phyloP scores from a whole-genome alignment of 202 grass and related monocot genomes.

The Setaria viridis region DNA sequence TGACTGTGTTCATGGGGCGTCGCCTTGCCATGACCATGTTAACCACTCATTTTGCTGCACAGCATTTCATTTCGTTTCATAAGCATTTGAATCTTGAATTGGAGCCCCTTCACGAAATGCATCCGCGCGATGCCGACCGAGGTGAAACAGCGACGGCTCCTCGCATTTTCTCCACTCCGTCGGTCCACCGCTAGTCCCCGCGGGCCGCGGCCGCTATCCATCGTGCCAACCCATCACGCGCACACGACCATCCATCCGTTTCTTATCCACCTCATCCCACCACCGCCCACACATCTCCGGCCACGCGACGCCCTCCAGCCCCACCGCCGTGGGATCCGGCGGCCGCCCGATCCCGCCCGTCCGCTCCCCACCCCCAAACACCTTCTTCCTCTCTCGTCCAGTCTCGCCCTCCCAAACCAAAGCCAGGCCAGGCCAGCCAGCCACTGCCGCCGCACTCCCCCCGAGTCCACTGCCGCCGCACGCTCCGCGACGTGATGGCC shows the following conservation, averaged over 20 bases:
- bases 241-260: constrained; percentile 35
- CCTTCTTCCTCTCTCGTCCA: constrained; percentile 7
- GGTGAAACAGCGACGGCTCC: too few relatives aligned
- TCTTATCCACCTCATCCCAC: constrained; percentile 59
- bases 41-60: too few relatives aligned
- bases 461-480: constrained; percentile 20
- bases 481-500: constrained; percentile 65
- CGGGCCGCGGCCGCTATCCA: background rate
- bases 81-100: too few relatives aligned
- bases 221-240: background rate
- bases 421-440: constrained; percentile 26
- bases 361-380: constrained; percentile 33
- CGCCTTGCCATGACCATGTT: too few relatives aligned
- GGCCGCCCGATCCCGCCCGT: background rate
- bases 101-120: too few relatives aligned
- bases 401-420: constrained; percentile 17
- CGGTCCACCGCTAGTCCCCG: too few relatives aligned
- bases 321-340: constrained; percentile 46
- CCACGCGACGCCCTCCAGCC: background rate
- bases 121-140: too few relatives aligned
- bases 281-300: constrained; percentile 45
- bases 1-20: too few relatives aligned
- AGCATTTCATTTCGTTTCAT: too few relatives aligned
- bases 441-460: background rate
- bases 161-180: too few relatives aligned